These are phyloP conservation scores for Jamesozyma gamospora DNA, from an alignment of 805 yeast species.

Conservation along the genomic window DNA sequence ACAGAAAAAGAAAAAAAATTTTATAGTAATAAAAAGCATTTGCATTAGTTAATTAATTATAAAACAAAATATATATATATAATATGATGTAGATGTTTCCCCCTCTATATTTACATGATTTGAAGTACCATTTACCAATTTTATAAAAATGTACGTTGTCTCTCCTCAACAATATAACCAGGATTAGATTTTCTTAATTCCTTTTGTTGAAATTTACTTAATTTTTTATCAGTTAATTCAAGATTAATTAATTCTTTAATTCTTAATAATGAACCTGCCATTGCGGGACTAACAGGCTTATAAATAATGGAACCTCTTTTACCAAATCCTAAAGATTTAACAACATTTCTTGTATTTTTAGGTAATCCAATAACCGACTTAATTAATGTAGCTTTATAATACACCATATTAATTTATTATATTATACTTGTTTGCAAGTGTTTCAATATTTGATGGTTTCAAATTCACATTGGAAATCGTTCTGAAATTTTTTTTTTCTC, in stretches of 20 bases:
- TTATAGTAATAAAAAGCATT: no score
- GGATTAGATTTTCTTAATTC: constrained; percentile 50
- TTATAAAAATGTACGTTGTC: constrained; percentile 1
- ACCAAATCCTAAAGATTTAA: constrained; percentile 62
- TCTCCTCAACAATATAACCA: constrained; percentile 46
- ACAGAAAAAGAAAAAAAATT: no score
- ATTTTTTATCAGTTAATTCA: constrained; percentile 50
- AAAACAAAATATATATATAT: background rate
- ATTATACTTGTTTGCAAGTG: background rate
- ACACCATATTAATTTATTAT: constrained; percentile 26
- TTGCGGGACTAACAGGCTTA: constrained; percentile 58
- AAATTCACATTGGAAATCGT: no score
- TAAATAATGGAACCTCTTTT: constrained; percentile 66
- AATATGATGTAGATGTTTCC: background rate
- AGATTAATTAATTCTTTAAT: constrained; percentile 84
- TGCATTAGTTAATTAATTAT: background rate
- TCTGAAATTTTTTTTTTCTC: no score
- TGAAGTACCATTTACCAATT: no score
- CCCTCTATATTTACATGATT: no score
- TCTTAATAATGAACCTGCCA: constrained; percentile 74
- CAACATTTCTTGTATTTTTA: constrained; percentile 49
- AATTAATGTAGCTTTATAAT: constrained; percentile 60
- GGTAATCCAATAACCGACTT: constrained; percentile 86
- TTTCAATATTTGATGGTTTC: no score
- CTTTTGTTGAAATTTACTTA: constrained; percentile 44